These are phyloP conservation scores for Azolla pinnata DNA, from an alignment of 75 land plant genomes.

Conservation along the genomic window DNA sequence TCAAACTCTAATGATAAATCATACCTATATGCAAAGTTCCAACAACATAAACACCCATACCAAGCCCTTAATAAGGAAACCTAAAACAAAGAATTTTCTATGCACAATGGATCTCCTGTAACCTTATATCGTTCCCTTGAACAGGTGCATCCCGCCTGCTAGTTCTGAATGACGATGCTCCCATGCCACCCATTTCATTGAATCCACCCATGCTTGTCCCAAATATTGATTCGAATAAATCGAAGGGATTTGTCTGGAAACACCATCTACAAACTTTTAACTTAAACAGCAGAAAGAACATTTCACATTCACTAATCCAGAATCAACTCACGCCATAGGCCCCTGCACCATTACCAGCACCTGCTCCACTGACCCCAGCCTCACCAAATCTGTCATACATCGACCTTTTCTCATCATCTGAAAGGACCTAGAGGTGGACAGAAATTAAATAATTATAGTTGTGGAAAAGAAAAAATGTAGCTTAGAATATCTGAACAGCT, in stretches of 20 bases:
- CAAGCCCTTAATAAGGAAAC: not conserved
- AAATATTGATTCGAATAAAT: constrained; percentile 92
- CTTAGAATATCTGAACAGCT: too few relatives aligned
- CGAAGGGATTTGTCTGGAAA: constrained; percentile 89
- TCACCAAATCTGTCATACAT: constrained; percentile 95
- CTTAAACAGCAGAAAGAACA: too few relatives aligned
- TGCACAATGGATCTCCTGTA: not conserved
- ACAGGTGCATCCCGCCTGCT: constrained; percentile 43
- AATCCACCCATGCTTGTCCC: constrained; percentile 90
- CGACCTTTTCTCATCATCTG: constrained; percentile 91
- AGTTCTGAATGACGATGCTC: constrained; percentile 52
- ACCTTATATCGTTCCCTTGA: constrained; percentile 94
- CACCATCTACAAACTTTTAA: too few relatives aligned
- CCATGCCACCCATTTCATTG: constrained; percentile 61
- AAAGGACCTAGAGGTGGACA: constrained; percentile 57
- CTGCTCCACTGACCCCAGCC: constrained; percentile 82
- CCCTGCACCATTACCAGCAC: constrained; percentile 36
- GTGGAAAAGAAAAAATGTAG: too few relatives aligned
- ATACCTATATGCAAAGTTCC: constrained; percentile 36
- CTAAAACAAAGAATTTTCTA: not conserved
- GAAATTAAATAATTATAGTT: not conserved
- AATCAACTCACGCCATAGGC: constrained; percentile 56
- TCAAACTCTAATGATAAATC: constrained; percentile 71
- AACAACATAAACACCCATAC: not conserved
- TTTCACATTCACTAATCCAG: not conserved